phyloP scores from a whole-genome alignment of 192 early-diverging fungal genomes.

The Gorgonomyces haynaldii region DNA sequence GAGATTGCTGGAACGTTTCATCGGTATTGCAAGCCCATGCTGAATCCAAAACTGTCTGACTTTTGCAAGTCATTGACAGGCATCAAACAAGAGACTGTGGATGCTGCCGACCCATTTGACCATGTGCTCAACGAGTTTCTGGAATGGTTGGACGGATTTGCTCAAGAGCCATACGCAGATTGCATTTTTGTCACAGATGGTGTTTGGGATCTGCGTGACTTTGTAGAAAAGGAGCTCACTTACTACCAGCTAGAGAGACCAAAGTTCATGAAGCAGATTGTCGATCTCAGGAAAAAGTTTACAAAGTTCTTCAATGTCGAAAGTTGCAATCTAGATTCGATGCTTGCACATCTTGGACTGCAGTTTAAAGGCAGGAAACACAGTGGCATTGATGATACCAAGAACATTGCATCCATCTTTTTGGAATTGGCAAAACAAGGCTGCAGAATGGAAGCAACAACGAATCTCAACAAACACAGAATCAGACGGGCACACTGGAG shows the following conservation, averaged over 20 bases:
- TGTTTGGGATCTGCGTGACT: constrained; percentile 60
- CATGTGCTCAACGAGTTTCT: constrained; percentile 38
- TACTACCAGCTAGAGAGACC: constrained; percentile 40
- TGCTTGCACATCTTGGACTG: constrained; percentile 51
- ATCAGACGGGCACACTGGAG: not conserved
- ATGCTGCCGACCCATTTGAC: constrained; percentile 34
- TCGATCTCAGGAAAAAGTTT: constrained; percentile 55
- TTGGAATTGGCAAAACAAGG: constrained; percentile 39
- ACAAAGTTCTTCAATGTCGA: constrained; percentile 35
- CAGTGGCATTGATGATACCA: constrained; percentile 70
- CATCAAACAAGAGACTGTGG: constrained; percentile 52
- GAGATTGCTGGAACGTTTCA: constrained; percentile 62
- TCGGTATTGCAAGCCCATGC: constrained; percentile 54
- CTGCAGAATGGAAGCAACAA: constrained; percentile 18
- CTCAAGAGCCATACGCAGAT: constrained; percentile 24
- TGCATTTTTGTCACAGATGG: constrained; percentile 36
- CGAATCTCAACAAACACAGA: constrained; percentile 2
- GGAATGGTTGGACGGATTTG: constrained; percentile 28
- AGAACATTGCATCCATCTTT: constrained; percentile 65
- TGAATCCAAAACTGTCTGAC: constrained; percentile 54
- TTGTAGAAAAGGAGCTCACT: constrained; percentile 64
- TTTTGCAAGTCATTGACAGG: constrained; percentile 74
- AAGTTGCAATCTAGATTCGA: constrained; percentile 42
- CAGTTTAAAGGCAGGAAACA: constrained; percentile 63
- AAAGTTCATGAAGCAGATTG: constrained; percentile 46